These are phyloP conservation scores for Mortierella sp. DNA, from an alignment of 371 early-diverging fungal genomes.

Conservation along the genomic window DNA sequence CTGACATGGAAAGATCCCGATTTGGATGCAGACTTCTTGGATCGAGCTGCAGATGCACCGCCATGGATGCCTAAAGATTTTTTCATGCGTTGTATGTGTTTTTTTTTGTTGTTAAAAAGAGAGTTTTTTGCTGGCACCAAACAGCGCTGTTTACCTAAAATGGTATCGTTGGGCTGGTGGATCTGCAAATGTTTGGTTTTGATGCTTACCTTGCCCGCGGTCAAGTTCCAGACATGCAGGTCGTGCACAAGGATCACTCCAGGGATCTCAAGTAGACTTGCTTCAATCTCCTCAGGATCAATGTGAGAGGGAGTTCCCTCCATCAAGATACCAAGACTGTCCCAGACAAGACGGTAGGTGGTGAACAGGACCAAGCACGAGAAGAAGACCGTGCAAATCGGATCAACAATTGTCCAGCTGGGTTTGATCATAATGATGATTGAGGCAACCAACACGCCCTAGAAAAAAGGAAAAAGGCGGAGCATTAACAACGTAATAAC, in stretches of 20 bases:
- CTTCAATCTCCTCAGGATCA: conserved; percentile 68
- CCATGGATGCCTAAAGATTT: conserved; percentile 42
- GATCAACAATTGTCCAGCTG: conserved; percentile 78
- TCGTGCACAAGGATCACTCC: conserved; percentile 77
- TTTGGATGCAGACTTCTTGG: conserved; percentile 14
- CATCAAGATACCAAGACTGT: conserved; percentile 71
- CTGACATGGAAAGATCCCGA: conserved; percentile 25
- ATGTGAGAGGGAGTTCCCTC: conserved; percentile 76
- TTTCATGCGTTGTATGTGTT: too few relatives aligned
- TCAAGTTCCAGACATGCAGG: conserved; percentile 80
- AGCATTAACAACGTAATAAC: neutral
- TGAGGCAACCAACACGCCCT: conserved; percentile 90
- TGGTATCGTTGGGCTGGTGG: conserved; percentile 36
- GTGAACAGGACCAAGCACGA: conserved; percentile 83
- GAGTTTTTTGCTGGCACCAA: too few relatives aligned
- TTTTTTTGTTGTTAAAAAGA: too few relatives aligned
- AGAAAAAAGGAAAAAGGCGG: conserved; percentile 4
- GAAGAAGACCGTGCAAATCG: conserved; percentile 89
- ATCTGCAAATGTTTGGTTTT: neutral
- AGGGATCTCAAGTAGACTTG: conserved; percentile 59
- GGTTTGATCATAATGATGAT: conserved; percentile 79
- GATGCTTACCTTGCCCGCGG: conserved; percentile 68
- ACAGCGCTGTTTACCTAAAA: conserved; percentile 14
- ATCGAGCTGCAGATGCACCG: conserved; percentile 42
- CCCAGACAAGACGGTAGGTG: conserved; percentile 66